Evolutionary conservation across 164 flowering plant genomes (phyloP).

Genomic region (Berberis thunbergii): DNA sequence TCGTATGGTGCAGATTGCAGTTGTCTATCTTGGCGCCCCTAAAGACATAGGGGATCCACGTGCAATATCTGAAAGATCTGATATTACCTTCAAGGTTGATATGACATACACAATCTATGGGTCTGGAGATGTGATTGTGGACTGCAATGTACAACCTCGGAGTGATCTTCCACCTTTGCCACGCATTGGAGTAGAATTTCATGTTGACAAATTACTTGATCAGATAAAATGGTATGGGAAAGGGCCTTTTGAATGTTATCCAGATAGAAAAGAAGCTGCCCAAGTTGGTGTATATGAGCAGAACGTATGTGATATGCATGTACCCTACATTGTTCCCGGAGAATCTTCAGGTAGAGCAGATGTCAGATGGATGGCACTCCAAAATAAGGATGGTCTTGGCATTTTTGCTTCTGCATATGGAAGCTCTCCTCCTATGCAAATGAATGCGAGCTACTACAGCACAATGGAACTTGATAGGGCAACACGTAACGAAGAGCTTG

Average conservation of each 20-base stretch:
- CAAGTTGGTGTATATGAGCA: constrained; percentile 67
- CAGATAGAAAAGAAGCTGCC: constrained; percentile 88
- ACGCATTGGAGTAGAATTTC: constrained; percentile 81
- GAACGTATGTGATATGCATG: constrained; percentile 68
- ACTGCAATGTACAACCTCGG: constrained; percentile 51
- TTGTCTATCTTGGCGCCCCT: constrained; percentile 38
- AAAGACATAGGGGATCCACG: constrained; percentile 11
- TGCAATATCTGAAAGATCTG: constrained; percentile 16
- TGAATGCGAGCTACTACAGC: constrained; percentile 85
- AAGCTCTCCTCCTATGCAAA: constrained; percentile 83
- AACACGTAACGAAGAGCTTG: constrained; percentile 69
- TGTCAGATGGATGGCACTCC: constrained; percentile 85
- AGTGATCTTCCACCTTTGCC: constrained; percentile 88
- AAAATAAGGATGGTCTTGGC: constrained; percentile 60
- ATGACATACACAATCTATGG: constrained; percentile 55
- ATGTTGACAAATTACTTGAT: constrained; percentile 59
- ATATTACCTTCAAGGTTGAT: constrained; percentile 32
- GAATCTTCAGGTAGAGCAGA: constrained; percentile 86
- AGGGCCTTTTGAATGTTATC: constrained; percentile 98
- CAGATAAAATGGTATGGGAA: constrained; percentile 73
- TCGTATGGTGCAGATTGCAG: constrained; percentile 34
- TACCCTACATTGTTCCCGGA: constrained; percentile 86
- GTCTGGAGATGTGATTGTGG: constrained; percentile 77
- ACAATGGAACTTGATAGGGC: constrained; percentile 75
- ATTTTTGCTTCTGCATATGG: constrained; percentile 64